Percentiles rank a stretch among this genome's conserved stretches.
Evolutionary conservation across 1,139 yeast species (phyloP).

Genomic region (Diutina sp.): DNA sequence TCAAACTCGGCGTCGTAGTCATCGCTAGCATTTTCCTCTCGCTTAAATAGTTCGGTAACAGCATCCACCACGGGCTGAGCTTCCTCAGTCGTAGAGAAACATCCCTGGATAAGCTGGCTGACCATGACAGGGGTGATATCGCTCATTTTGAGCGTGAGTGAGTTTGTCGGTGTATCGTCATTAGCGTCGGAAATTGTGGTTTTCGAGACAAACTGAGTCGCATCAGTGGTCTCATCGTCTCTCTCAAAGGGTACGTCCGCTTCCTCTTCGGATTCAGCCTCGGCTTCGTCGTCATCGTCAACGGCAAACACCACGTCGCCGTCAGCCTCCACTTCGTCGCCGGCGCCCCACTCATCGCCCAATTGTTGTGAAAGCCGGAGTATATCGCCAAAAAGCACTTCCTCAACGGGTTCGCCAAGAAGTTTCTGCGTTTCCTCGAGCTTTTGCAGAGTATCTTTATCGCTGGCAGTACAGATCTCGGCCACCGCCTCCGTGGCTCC

Average conservation of each 20-base stretch:
- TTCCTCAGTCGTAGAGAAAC: neutral
- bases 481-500: slow-evolving; percentile 2
- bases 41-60: neutral
- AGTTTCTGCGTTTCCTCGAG: neutral
- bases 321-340: neutral
- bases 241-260: neutral
- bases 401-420: neutral
- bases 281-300: neutral
- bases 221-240: neutral
- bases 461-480: neutral
- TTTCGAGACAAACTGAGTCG: neutral
- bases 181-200: neutral
- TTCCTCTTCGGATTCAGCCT: neutral
- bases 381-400: neutral
- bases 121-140: neutral
- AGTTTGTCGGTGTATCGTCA: neutral
- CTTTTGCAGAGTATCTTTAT: neutral
- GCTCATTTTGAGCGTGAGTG: neutral
- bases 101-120: neutral
- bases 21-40: neutral
- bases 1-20: neutral
- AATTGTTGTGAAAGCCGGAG: neutral
- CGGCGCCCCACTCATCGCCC: slow-evolving; percentile 2
- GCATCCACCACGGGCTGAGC: neutral
- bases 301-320: neutral